Evolutionary conservation across 1,139 yeast genomes (phyloP).

Genomic region (Pichia cactophila): DNA sequence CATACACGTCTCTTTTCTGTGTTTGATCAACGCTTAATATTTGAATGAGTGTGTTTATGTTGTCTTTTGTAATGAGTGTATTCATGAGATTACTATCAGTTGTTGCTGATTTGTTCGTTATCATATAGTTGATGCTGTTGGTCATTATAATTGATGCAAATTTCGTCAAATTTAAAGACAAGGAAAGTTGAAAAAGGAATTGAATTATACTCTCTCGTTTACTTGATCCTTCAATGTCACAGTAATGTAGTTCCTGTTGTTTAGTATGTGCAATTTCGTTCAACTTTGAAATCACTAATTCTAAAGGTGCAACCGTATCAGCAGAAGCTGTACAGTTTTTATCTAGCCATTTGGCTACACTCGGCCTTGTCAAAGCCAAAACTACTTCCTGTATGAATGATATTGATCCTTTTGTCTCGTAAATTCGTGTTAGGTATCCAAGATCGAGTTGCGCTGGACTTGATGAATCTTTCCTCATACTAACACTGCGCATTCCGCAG

Average conservation of each 20-base stretch:
- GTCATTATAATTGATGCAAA: neutral
- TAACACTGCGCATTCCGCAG: neutral
- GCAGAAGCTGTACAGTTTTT: neutral
- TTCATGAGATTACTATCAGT: neutral
- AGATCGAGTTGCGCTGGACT: neutral
- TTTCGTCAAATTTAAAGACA: neutral
- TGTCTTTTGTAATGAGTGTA: neutral
- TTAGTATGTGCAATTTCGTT: neutral
- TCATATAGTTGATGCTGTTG: neutral
- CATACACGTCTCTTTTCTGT: constrained; percentile 6
- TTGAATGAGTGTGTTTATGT: constrained; percentile 4
- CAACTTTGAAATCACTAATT: neutral
- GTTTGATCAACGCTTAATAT: constrained; percentile 3
- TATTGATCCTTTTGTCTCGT: neutral
- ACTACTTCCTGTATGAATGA: neutral
- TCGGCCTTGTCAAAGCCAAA: neutral
- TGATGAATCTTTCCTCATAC: no score
- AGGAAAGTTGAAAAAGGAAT: neutral
- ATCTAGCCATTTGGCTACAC: neutral
- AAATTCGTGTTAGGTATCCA: neutral
- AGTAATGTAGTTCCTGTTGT: neutral
- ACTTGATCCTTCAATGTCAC: neutral
- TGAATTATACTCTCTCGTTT: neutral
- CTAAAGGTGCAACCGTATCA: neutral
- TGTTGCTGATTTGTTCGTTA: neutral